Conservation (phyloP, 257 asterid species). For the Capsicum baccatum region DNA sequence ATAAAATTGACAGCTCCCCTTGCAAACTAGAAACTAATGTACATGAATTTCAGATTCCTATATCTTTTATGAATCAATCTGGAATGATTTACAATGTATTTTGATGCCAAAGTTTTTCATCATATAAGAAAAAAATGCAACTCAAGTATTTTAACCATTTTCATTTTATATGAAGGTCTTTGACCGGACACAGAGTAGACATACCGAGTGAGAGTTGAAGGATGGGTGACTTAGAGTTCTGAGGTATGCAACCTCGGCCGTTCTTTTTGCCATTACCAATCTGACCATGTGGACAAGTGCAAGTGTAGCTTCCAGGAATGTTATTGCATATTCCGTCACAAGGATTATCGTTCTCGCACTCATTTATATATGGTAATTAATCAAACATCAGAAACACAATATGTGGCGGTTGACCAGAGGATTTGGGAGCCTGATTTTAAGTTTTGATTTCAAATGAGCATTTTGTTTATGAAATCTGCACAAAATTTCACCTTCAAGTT, state of each 20-base stretch:
- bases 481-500: no score
- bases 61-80: no score
- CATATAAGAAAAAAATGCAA: neutral
- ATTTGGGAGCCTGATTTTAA: no score
- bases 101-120: no score
- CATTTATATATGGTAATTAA: neutral
- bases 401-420: no score
- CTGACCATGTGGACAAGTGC: slow-evolving; percentile 23
- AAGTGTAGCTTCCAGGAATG: neutral
- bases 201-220: slow-evolving; percentile 11
- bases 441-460: no score
- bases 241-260: neutral
- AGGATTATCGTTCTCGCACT: neutral
- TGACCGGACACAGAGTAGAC: neutral
- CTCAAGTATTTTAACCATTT: neutral
- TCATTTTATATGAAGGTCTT: neutral
- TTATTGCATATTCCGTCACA: slow-evolving; percentile 15
- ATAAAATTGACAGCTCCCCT: no score
- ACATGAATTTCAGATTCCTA: no score
- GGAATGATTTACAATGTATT: no score
- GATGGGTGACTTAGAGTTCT: slow-evolving; percentile 1
- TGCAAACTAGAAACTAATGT: no score
- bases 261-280: slow-evolving; percentile 6
- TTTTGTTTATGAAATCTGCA: no score
- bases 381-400: neutral